Evolutionary conservation across 371 early-diverging fungal species (phyloP).

Genomic region (Mucor mucedo): DNA sequence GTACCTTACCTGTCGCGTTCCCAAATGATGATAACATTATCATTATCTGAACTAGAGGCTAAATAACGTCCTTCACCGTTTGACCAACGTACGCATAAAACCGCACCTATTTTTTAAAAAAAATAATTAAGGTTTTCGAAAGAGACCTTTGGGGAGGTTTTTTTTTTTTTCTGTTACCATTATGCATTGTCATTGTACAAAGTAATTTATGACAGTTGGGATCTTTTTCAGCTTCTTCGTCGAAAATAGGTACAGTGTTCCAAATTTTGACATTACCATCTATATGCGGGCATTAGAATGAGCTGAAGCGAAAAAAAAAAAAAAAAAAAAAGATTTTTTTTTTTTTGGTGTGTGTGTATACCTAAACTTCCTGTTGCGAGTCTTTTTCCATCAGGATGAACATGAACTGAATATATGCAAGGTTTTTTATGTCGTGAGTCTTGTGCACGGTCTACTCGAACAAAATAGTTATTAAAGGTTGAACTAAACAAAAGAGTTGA

Average conservation of each 20-base stretch:
- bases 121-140: background rate
- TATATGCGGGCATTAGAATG: constrained; percentile 25
- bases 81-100: constrained; percentile 91
- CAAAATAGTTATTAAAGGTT: background rate
- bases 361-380: constrained; percentile 90
- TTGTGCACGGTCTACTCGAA: constrained; percentile 12
- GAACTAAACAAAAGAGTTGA: background rate
- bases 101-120: constrained; percentile 70
- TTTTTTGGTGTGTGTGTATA: constrained; percentile 27
- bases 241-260: constrained; percentile 74
- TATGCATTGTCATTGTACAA: constrained; percentile 83
- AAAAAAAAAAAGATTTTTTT: background rate
- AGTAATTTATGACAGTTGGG: constrained; percentile 68
- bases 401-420: constrained; percentile 87
- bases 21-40: constrained; percentile 92
- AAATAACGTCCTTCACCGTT: constrained; percentile 74
- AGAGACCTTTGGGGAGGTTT: background rate
- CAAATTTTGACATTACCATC: constrained; percentile 87
- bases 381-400: constrained; percentile 82
- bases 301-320: no score
- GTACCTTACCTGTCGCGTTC: constrained; percentile 66
- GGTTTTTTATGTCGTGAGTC: constrained; percentile 51
- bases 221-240: constrained; percentile 57
- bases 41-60: constrained; percentile 89
- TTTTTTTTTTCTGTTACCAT: constrained; percentile 56